phyloP scores from a whole-genome alignment of 768 basidiomycete genomes.

The Suillus luteus region DNA sequence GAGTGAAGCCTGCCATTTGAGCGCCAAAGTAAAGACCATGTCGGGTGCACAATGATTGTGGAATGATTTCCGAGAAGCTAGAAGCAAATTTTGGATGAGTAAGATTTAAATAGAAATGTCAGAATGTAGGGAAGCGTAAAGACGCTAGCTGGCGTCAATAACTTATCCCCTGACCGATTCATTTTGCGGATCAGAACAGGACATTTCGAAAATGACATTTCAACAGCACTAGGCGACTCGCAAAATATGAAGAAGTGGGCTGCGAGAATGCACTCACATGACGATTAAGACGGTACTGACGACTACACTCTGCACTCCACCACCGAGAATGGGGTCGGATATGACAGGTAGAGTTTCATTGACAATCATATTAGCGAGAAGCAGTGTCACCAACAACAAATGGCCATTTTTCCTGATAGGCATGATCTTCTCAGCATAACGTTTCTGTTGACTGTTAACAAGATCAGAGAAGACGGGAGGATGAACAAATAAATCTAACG shows the following conservation, averaged over 20 bases:
- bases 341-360: conserved; percentile 89
- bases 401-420: conserved; percentile 86
- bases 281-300: conserved; percentile 85
- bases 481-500: conserved; percentile 30
- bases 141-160: not conserved
- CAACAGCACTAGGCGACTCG: not conserved
- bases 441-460: conserved; percentile 66
- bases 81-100: conserved; percentile 1
- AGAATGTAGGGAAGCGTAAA: not conserved
- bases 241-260: not conserved
- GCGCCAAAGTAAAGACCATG: conserved; percentile 89
- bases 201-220: not conserved
- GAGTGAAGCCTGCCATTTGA: conserved; percentile 76
- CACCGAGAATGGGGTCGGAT: conserved; percentile 76
- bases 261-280: conserved; percentile 56
- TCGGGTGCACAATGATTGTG: conserved; percentile 89
- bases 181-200: not conserved
- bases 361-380: conserved; percentile 89
- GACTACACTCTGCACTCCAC: conserved; percentile 75
- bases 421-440: conserved; percentile 81
- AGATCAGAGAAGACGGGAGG: not conserved
- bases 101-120: not conserved
- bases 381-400: conserved; percentile 77
- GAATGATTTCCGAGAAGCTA: conserved; percentile 91
- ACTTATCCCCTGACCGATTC: not conserved